Base-by-base conservation (phyloP, 2,329 filamentous ascomycete genomes). In the Moelleriella libera region DNA sequence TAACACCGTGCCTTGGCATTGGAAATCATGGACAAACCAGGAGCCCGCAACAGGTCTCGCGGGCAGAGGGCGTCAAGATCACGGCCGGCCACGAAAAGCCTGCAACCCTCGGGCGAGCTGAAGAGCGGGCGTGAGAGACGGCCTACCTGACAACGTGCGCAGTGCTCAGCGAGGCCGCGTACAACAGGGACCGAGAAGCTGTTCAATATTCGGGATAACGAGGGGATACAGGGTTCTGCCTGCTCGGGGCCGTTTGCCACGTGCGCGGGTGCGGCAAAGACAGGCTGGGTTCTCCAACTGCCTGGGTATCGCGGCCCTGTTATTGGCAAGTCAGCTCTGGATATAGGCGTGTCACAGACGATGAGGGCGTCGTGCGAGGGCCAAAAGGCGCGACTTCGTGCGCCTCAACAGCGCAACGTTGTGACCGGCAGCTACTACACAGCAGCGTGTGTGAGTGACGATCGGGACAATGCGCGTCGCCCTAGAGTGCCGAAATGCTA, bases 171-270 rank as follows among this genome's bases (percentile, higher is more conserved):
- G 34, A 37, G 8, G 34, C 34, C 34, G 34, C 34, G 34, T 2
- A 37, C 3, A 44, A 6, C 5, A 34, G 37, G 14, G 9, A 14
- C 30, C 40, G 34, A 10, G 44, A 41, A 14, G 30, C 14, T 12
- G 8, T 30, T 30, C 31, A 9, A 40, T 29, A 41, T n/a, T 14
- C 4, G 10, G 41, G 30, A 31, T 10, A 28, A 29, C 4, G 37
- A 31, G 37, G 28, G 30, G 30, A 41, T 12, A 31, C 39, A 45
- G 31, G 37, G 42, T 39, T 45, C 30, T 40, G 42, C 41, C 42
- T 47, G 45, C 29, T 47, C 34, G 37, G 43, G 30, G 21, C 48
- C 45, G n/a, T 37, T 12, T 41, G 34, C 45, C 42, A 44, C 30
- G 48, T 49, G 48, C 30, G 41, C 10, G 14, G 37, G 42, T 44